Base-by-base conservation (phyloP, 257 asterid species). In the Penstemon eatonii region DNA sequence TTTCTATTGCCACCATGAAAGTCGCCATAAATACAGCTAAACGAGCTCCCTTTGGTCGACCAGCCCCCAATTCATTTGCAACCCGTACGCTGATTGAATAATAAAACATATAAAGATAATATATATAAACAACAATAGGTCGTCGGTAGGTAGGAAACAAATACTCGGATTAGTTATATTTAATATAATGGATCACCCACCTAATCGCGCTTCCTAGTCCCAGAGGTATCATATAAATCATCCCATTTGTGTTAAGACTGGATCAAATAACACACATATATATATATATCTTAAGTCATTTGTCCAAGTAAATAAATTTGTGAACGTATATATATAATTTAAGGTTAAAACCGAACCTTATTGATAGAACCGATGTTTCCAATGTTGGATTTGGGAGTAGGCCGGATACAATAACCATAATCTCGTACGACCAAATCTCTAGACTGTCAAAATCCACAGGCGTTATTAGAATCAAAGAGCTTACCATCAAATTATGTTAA, bases 381-480 rank as follows among this genome's bases (percentile, higher is more conserved):
- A 88, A 63, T 5, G 86, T 82, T 4, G 93, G 96, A 75, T 88
- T 80, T 0, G 94, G 94, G 5, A 89, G 89, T 61, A 83, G 88
- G 3, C 96, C 96, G 8, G 94, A 78, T n/a, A 89, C 81, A 42
- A 89, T 72, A 53, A 89, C 94, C 96, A 84, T 89, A 69, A 86
- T 79, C 71, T 84, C 94, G 10, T 86, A 88, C 0, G 93, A 88
- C 96, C 94, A 89, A 19, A 81, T 78, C 84, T 89, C 96, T 79
- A 86, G 76, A 74, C 89, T 88, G 86, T 63, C 52, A 44, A 62
- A 25, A 60, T n/a, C 19, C n/a, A 3, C 40, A 56, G 15, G 4
- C 3, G 46, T 25, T 25, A 25, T 25, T 25, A 25, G 33, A 25
- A 25, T 25, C 33, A 25, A 25, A 1, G 33, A 25, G 2, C 2